Evolutionary conservation across 305 asterid species (phyloP), one percentile per base, ranked within the genome.

Genomic region (Salvia sclarea): DNA sequence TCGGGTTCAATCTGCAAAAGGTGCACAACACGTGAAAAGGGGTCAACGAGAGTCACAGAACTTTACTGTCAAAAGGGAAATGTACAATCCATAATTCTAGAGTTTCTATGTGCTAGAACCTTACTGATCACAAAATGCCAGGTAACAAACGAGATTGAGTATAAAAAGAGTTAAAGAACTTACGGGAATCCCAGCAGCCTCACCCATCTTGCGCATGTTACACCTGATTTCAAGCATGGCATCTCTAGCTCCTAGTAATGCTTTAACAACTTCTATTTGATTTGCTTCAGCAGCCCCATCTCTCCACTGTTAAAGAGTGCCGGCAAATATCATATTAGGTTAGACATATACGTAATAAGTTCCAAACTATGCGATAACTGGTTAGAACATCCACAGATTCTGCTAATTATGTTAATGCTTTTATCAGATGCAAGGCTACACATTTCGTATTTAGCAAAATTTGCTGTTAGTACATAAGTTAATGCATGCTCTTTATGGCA

Each of bases 161-260:
- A 56, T 44, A 17, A 44, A 22, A 0, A 22, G 6, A 22, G 49
- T 52, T 41, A 57, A 67, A 79, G 59, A 75, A 68, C 89, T 3
- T 79, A 92, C 98, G 14, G 98, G 95, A 57, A 94, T 88, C 72
- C 98, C 93, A 10, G 97, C 97, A 70, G 96, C 96, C 80, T 86
- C 89, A 6, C 97, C 99, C 97, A 94, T 94, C 76, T 61, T 83
- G 69, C 87, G 85, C 99, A 89, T 89, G 78, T 84, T 87, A 80
- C 13, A 56, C 80, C 99, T 85, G 86, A 91, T 91, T 20, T 12
- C 75, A 64, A 94, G 90, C 96, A 91, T 91, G 67, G 92, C 88
- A 61, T 88, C 95, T 77, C 91, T 82, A 70, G 97, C 96, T 76
- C 97, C 99, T 71, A 86, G 74, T 56, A 91, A 84, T 78, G 90